These are phyloP conservation scores for Wickerhamomyces pijperi DNA, from an alignment of 805 yeast species.

Conservation along the genomic window DNA sequence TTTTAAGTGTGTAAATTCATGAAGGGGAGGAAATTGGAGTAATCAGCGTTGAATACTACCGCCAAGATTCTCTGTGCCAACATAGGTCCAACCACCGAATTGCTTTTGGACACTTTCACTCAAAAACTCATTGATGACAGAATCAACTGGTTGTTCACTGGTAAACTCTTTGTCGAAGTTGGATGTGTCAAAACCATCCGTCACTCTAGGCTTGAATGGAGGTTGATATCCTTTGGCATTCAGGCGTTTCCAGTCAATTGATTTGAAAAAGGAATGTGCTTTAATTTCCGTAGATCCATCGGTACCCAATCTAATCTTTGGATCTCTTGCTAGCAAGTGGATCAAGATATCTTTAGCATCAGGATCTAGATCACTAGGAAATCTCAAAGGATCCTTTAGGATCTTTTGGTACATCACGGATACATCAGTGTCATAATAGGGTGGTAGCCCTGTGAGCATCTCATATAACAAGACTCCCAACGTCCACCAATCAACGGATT, in stretches of 20 bases:
- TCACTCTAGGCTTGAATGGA: constrained; percentile 89
- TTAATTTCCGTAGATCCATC: constrained; percentile 81
- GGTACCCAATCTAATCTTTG: constrained; percentile 62
- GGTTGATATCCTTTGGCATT: constrained; percentile 84
- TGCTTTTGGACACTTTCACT: constrained; percentile 95
- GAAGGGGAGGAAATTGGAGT: no score
- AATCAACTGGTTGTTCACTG: constrained; percentile 84
- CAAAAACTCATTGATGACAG: constrained; percentile 85
- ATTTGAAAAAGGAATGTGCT: constrained; percentile 74
- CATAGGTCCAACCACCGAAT: constrained; percentile 98
- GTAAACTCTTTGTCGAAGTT: constrained; percentile 92
- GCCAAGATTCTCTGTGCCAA: constrained; percentile 46
- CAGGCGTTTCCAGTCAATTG: constrained; percentile 82
- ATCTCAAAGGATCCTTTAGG: constrained; percentile 75
- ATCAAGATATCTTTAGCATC: constrained; percentile 76
- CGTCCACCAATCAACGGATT: constrained; percentile 98
- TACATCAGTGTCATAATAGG: constrained; percentile 90
- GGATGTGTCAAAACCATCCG: constrained; percentile 77
- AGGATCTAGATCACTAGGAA: constrained; percentile 79
- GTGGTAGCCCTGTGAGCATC: constrained; percentile 95
- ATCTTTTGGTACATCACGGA: constrained; percentile 92
- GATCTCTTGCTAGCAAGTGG: constrained; percentile 76
- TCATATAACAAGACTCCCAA: constrained; percentile 87
- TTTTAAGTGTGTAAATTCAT: no score
- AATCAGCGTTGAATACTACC: constrained; percentile 9